phyloP scores from a whole-genome alignment of 306 rosid genomes.

The Trifolium pratense region DNA sequence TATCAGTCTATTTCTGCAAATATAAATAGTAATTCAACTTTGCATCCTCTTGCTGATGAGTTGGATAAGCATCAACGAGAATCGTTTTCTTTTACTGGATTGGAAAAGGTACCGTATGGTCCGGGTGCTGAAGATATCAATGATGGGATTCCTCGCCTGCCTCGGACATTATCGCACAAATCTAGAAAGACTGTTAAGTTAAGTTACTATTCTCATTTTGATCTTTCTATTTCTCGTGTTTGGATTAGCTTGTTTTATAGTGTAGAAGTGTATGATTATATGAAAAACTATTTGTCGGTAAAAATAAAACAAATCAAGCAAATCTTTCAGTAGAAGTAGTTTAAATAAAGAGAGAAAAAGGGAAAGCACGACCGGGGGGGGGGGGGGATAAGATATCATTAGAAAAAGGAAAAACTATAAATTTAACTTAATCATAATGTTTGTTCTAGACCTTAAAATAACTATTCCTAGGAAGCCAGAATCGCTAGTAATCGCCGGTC shows the following conservation, averaged over 20 bases:
- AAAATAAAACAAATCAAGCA: constrained; percentile 18
- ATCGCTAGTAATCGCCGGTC: too few relatives aligned
- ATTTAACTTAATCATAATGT: constrained; percentile 5
- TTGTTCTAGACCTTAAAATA: too few relatives aligned
- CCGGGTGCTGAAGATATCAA: constrained; percentile 61
- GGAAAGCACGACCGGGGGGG: neutral
- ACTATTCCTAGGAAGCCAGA: too few relatives aligned
- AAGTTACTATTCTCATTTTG: constrained; percentile 41
- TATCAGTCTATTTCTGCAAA: constrained; percentile 57
- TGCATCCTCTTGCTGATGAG: constrained; percentile 54
- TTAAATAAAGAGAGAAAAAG: neutral
- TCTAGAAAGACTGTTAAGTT: constrained; percentile 85
- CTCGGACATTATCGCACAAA: constrained; percentile 72
- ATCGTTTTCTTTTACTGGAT: constrained; percentile 63
- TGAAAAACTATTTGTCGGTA: neutral
- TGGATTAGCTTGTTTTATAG: constrained; percentile 21
- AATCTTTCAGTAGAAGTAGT: neutral
- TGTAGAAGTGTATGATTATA: neutral
- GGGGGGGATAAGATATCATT: neutral
- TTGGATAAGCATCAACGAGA: constrained; percentile 64
- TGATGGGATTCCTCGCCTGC: constrained; percentile 89
- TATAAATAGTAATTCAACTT: constrained; percentile 50
- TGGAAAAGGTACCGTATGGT: constrained; percentile 57
- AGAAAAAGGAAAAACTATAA: neutral
- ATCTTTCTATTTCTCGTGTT: constrained; percentile 23